Base-by-base conservation (phyloP, 768 basidiomycete species). In the Trametes cubensis region DNA sequence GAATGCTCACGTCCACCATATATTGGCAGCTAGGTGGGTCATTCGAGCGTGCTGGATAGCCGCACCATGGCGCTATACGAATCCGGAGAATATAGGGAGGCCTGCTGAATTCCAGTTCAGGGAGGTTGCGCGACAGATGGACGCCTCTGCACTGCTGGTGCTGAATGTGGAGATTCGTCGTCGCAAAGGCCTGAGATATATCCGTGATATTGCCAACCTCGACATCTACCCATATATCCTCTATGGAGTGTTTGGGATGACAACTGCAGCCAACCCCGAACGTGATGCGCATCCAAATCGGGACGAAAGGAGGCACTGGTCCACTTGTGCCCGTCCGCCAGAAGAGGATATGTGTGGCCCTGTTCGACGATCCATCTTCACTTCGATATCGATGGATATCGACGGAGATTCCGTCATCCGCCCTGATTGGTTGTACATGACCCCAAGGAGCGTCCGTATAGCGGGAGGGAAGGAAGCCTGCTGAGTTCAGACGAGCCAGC, bases 191-290 rank as follows among this genome's bases (percentile, higher is more conserved):
- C 3, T 26, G 18, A 3, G 54, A 3, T 18, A 21, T 18, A 5
- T 11, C 4, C 7, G 8, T 13, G 25, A 14, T 25, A 11, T 46
- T 20, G 20, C 45, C 17, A 4, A 58, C 17, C 4, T 49, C 26
- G 48, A 40, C 10, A 46, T 50, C 40, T 2, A 58, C 23, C 57
- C 57, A 58, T 6, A 58, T 42, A 18, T 49, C 57, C 20, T 50
- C 38, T 6, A 50, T 20, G 6, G 47, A 20, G n/a, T 42, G 17
- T 26, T 18, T 49, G 23, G 26, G 47, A 15, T 28, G 17, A 21
- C 57, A 58, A 17, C 39, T 13, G 23, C 57, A 58, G 4, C 57
- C 57, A 2, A 50, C 18, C 2, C 57, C 39, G 25, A 58, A 49
- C 10, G 18, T 17, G 23, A 50, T 20, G 2, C 23, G n/a, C 25